Conservation (phyloP, 2,329 filamentous ascomycete genomes). For the Tolypocladium cylindrosporum region DNA sequence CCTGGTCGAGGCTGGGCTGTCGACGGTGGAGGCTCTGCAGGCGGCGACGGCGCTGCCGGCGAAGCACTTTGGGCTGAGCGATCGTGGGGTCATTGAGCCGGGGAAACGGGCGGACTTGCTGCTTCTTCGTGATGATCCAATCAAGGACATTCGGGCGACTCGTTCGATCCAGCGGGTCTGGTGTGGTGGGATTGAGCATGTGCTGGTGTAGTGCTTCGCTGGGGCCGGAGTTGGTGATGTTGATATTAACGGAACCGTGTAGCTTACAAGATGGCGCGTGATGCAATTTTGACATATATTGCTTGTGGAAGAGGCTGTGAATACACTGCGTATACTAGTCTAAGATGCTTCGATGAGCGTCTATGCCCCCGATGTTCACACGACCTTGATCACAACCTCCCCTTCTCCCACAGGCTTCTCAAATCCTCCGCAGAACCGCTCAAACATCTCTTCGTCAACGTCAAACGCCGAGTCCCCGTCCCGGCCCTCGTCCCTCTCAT, state of each 20-base stretch:
- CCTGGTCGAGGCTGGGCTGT: conserved; percentile 10
- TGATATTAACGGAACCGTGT: not conserved
- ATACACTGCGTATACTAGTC: not conserved
- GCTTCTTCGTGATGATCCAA: conserved; percentile 17
- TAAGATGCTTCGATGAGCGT: not conserved
- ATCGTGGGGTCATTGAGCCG: conserved; percentile 13
- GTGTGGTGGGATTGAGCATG: conserved; percentile 13
- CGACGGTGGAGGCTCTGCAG: conserved; percentile 8
- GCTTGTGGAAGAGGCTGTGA: not conserved
- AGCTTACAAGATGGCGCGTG: too few species aligned
- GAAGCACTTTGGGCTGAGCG: conserved; percentile 10
- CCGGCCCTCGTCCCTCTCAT: not conserved
- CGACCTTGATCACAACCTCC: not conserved
- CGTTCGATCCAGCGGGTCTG: conserved; percentile 14
- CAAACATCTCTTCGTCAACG: not conserved
- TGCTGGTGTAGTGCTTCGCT: not conserved
- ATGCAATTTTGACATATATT: too few species aligned
- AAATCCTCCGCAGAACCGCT: not conserved
- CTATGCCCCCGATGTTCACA: not conserved
- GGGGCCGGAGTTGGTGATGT: not conserved
- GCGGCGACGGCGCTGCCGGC: conserved; percentile 11
- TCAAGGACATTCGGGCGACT: conserved; percentile 15
- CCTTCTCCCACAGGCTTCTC: not conserved
- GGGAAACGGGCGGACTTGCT: conserved; percentile 19
- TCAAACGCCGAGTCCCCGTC: not conserved